These are phyloP conservation scores for Yamadazyma friedrichii DNA, from an alignment of 1,139 yeast species.

Conservation along the genomic window DNA sequence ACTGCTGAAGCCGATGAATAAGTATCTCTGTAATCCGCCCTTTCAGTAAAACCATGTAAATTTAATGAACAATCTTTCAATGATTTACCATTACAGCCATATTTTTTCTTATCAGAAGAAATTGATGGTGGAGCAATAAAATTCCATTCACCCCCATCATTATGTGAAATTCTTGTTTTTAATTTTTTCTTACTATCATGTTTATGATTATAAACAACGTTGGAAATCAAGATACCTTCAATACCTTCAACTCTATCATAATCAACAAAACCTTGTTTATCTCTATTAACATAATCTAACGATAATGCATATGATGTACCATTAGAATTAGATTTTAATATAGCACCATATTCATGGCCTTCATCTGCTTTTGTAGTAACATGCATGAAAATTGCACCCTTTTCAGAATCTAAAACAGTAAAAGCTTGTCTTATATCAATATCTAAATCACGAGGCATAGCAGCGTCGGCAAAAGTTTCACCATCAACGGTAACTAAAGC, in stretches of 20 bases:
- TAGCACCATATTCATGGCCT: slow-evolving; percentile 68
- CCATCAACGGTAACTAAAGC: slow-evolving; percentile 86
- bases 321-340: slow-evolving; percentile 90
- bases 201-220: slow-evolving; percentile 53
- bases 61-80: slow-evolving; percentile 71
- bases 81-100: slow-evolving; percentile 51
- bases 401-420: slow-evolving; percentile 74
- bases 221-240: slow-evolving; percentile 84
- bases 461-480: slow-evolving; percentile 70
- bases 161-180: slow-evolving; percentile 74
- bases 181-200: slow-evolving; percentile 31
- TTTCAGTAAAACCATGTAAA: slow-evolving; percentile 88
- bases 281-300: slow-evolving; percentile 74
- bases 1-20: slow-evolving; percentile 86
- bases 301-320: slow-evolving; percentile 88
- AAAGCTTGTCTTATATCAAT: slow-evolving; percentile 74
- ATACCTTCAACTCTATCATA: slow-evolving; percentile 81
- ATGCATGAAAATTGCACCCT: slow-evolving; percentile 79
- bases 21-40: slow-evolving; percentile 80
- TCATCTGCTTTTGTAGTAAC: slow-evolving; percentile 60
- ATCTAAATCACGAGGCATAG: slow-evolving; percentile 69
- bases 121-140: slow-evolving; percentile 63
- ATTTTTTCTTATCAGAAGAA: slow-evolving; percentile 62
- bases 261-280: slow-evolving; percentile 75
- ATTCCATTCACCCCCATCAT: slow-evolving; percentile 92